Conservation (phyloP, 305 asterid species). For the Fraxinus sp. region DNA sequence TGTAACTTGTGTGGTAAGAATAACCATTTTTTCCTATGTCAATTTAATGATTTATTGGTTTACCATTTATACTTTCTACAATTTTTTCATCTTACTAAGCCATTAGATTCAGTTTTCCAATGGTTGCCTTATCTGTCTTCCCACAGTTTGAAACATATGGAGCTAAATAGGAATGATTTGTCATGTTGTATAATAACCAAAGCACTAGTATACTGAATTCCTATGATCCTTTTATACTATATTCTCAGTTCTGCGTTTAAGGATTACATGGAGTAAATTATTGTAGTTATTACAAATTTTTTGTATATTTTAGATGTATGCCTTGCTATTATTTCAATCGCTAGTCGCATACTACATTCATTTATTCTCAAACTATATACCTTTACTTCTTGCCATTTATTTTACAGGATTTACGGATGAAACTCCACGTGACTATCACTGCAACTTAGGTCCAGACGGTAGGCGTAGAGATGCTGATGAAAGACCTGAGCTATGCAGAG, state of each 20-base stretch:
- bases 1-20: conserved; percentile 96
- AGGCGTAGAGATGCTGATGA: conserved; percentile 68
- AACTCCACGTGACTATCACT: conserved; percentile 94
- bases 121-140: not conserved
- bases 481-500: conserved; percentile 64
- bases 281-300: not conserved
- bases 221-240: not conserved
- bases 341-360: not conserved
- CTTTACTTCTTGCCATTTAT: not conserved
- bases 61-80: conserved; percentile 1
- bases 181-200: not conserved
- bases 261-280: not conserved
- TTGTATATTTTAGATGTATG: not conserved
- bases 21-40: not conserved
- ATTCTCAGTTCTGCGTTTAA: not conserved
- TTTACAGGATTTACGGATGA: conserved; percentile 85
- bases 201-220: not conserved
- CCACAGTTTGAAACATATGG: not conserved
- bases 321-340: not conserved
- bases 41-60: not conserved
- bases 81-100: not conserved
- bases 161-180: not conserved
- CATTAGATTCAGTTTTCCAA: not conserved
- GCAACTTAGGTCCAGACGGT: conserved; percentile 97
- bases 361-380: not conserved